Percentiles rank a stretch among this genome's conserved stretches.
These are phyloP conservation scores for Candida ficus DNA, from an alignment of 805 yeast genomes.

Conservation along the genomic window DNA sequence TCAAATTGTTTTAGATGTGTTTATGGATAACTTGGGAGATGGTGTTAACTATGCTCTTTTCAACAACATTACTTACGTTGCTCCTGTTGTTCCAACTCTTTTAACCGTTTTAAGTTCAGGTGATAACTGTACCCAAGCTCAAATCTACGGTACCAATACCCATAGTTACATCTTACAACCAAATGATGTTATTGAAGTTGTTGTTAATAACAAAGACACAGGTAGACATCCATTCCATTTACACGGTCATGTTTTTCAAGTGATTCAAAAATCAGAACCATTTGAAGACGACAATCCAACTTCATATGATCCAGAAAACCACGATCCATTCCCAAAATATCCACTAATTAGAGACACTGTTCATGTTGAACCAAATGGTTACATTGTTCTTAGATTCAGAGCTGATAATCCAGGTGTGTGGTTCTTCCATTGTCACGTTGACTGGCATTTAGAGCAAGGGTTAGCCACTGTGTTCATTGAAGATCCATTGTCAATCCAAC, in stretches of 20 bases:
- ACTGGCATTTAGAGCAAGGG: slow-evolving; percentile 83
- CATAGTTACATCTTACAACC: slow-evolving; percentile 56
- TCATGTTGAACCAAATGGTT: slow-evolving; percentile 61
- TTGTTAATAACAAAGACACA: slow-evolving; percentile 71
- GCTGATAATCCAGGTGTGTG: slow-evolving; percentile 92
- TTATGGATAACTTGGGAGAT: slow-evolving; percentile 65
- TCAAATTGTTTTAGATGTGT: slow-evolving; percentile 51
- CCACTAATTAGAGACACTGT: slow-evolving; percentile 73
- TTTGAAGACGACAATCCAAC: slow-evolving; percentile 47
- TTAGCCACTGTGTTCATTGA: slow-evolving; percentile 67
- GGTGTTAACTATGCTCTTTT: slow-evolving; percentile 77
- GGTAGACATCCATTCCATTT: slow-evolving; percentile 74
- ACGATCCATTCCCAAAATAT: slow-evolving; percentile 43
- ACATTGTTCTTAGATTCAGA: slow-evolving; percentile 62
- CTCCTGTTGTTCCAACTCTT: slow-evolving; percentile 70
- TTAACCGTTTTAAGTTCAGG: slow-evolving; percentile 62
- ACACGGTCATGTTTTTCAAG: slow-evolving; percentile 68
- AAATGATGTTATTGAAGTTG: slow-evolving; percentile 65
- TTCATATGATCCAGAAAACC: slow-evolving; percentile 47
- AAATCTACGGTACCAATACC: slow-evolving; percentile 72
- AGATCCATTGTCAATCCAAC: slow-evolving; percentile 51
- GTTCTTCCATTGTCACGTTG: slow-evolving; percentile 91
- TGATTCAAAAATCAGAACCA: slow-evolving; percentile 46
- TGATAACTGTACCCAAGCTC: slow-evolving; percentile 43
- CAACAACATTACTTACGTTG: slow-evolving; percentile 57